phyloP scores from a whole-genome alignment of 257 asterid genomes.

The Fraxinus quadrangulata region DNA sequence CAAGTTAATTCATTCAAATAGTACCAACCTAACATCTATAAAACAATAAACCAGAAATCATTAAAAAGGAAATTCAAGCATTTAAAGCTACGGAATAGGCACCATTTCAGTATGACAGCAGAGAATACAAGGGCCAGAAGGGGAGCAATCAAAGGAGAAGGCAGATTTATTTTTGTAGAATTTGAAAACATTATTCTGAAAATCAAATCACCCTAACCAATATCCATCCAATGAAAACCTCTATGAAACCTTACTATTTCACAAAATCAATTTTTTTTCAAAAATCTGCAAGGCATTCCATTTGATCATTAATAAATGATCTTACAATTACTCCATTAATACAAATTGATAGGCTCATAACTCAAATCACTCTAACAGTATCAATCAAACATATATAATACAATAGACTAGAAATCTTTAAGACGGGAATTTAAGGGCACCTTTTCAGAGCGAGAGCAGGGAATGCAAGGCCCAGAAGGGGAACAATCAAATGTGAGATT shows the following conservation, averaged over 20 bases:
- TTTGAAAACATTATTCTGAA: neutral
- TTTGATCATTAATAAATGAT: no score
- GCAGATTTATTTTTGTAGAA: no score
- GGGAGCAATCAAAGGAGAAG: slow-evolving; percentile 68
- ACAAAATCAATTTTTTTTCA: no score
- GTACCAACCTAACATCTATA: neutral
- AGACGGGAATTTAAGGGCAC: slow-evolving; percentile 30
- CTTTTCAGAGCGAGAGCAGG: slow-evolving; percentile 88
- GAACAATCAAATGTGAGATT: slow-evolving; percentile 84
- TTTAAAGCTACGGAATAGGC: no score
- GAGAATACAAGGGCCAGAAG: slow-evolving; percentile 90
- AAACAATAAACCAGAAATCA: neutral
- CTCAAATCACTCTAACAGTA: neutral
- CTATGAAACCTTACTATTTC: no score
- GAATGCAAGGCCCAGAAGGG: slow-evolving; percentile 95
- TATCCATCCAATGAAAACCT: no score
- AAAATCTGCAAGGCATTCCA: no score
- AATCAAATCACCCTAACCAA: no score
- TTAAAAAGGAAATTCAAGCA: neutral
- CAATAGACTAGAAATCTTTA: neutral
- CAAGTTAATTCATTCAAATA: neutral
- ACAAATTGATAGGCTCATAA: no score
- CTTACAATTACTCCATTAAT: no score
- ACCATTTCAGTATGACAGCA: slow-evolving; percentile 91
- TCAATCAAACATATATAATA: neutral